Base-by-base conservation (phyloP, 108 stramenopile genomes). In the Cyclotella kingstonii region DNA sequence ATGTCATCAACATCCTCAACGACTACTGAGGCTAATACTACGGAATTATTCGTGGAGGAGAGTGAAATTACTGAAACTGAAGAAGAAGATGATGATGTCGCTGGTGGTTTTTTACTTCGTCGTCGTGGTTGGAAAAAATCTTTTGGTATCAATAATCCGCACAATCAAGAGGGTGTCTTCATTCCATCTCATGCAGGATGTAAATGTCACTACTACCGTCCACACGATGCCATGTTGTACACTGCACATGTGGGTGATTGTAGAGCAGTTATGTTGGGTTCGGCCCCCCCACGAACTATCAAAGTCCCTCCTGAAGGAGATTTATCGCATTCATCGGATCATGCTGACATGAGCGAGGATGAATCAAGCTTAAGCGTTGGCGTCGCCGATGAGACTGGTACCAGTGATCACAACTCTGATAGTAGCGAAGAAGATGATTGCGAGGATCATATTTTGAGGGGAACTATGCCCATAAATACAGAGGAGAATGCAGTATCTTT, bases 161-260 rank as follows among this genome's bases (percentile, higher is more conserved):
- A 70, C 21, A 34, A 76, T 47, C 47, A 44, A 11, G 68, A 66
- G 34, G 79, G 76, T 4, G 67, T 68, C 4, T 48, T 84, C 28
- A 84, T 87, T 42, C 70, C 58, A 33, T 61, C 84, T 12, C 81
- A 76, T 2, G 82, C 82, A 12, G 84, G 84, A 23, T 85, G 82
- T 35, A 73, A 77, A 30, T 85, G 89, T 54, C 86, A 90, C 63
- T 82, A 78, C 28, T 87, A 87, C 54, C 72, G 81, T 26, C 83
- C 90, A 11, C 79, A 86, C 48, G 86, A 88, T 60, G 87, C 91
- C 5, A 71, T 89, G 61, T 57, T 92, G 34, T 88, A 90, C 70
- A 86, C 92, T 2, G 87, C 86, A 27, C 87, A 90, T 73, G 84
- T 85, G 35, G 92, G 92, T 6, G 92, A 93, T 50, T 93, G 92